Evolutionary conservation across 257 asterid species (phyloP).

Genomic region (Lycium ferocissimum): DNA sequence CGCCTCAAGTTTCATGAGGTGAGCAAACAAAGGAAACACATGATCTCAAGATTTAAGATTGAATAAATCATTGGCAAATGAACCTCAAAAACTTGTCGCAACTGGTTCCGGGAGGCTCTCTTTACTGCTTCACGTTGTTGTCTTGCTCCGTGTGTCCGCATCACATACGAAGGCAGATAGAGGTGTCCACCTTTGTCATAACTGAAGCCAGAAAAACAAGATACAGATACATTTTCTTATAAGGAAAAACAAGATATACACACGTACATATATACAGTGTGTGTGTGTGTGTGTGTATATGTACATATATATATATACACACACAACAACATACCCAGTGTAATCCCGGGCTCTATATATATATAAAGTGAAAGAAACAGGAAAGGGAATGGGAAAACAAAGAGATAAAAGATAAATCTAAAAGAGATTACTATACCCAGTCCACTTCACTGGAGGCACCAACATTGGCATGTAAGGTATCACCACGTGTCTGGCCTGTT

Average conservation of each 20-base stretch:
- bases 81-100: constrained; percentile 86
- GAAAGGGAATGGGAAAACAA: constrained; percentile 22
- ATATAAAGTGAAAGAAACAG: constrained; percentile 3
- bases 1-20: constrained; percentile 21
- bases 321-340: too few relatives aligned
- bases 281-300: too few relatives aligned
- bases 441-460: constrained; percentile 93
- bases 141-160: constrained; percentile 96
- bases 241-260: constrained; percentile 12
- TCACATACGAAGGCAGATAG: constrained; percentile 83
- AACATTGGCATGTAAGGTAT: constrained; percentile 99
- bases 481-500: constrained; percentile 95
- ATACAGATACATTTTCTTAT: neutral
- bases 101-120: constrained; percentile 67
- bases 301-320: neutral
- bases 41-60: constrained; percentile 28
- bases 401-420: neutral
- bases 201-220: constrained; percentile 46
- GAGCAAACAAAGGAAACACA: constrained; percentile 14
- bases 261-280: neutral
- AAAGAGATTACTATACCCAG: constrained; percentile 57
- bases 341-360: too few relatives aligned
- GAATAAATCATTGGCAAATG: constrained; percentile 31
- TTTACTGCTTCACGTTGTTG: constrained; percentile 90
- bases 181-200: constrained; percentile 92